These are phyloP conservation scores for Arthrinium phaeospermum DNA, from an alignment of 2,329 filamentous ascomycete genomes.

Conservation along the genomic window DNA sequence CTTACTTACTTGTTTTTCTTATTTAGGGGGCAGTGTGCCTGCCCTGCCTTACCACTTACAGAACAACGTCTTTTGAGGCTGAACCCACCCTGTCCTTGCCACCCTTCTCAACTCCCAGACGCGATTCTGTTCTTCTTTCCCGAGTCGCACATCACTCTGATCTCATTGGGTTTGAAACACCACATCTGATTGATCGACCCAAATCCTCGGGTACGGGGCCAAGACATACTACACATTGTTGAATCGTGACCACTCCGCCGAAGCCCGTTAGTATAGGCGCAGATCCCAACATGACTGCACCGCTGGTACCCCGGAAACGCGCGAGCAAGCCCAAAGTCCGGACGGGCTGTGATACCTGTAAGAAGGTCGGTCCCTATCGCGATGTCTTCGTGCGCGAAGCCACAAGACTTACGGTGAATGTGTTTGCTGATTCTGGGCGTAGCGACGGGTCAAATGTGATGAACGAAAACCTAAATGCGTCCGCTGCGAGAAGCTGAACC, in stretches of 20 bases:
- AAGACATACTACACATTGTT: not conserved
- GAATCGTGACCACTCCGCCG: not conserved
- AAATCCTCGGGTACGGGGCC: not conserved
- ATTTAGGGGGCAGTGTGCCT: not conserved
- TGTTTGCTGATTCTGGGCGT: conserved; percentile 3
- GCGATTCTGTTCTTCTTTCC: not conserved
- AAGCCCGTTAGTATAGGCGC: not conserved
- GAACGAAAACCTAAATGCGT: conserved; percentile 14
- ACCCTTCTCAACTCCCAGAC: not conserved
- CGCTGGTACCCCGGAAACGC: conserved; percentile 17
- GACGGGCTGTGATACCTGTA: conserved; percentile 19
- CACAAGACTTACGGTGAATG: not conserved
- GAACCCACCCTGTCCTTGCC: not conserved
- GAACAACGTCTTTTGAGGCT: conserved; percentile 5
- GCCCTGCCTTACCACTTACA: not conserved
- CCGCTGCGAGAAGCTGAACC: conserved; percentile 17
- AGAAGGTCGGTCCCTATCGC: conserved; percentile 16
- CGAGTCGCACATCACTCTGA: not conserved
- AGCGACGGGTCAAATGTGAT: conserved; percentile 20
- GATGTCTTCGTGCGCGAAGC: not conserved
- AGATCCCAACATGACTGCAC: conserved; percentile 14
- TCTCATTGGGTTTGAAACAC: conserved; percentile 1
- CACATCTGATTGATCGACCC: not conserved
- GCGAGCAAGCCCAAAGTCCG: conserved; percentile 20
- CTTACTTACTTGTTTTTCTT: not conserved